Evolutionary conservation across 257 asterid genomes (phyloP), one percentile per base, ranked within the genome.

Genomic region (Dorcoceras hygrometricum): DNA sequence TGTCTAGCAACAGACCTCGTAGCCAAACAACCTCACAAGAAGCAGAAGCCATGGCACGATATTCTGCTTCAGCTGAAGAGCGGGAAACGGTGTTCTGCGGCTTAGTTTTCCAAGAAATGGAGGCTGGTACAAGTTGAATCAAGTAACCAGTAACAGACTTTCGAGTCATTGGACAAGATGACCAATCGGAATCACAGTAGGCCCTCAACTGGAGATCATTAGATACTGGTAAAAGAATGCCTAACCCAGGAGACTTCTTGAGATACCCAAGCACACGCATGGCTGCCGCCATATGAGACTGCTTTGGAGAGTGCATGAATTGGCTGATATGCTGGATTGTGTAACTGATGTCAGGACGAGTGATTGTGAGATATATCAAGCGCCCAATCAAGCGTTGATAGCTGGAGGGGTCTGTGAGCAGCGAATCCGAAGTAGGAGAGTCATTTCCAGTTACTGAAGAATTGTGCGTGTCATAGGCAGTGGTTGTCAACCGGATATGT

Each of bases 371-470:
- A 56, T 67, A 67, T 0, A 67, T 0, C 5, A 31, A 18, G 0
- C 23, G 50, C 0, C 71, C 71, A 54, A 67, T 10, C 2, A 67
- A 12, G 0, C 29, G 32, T 3, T 48, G 11, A 67, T 56, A 67
- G 0, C 29, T 0, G 11, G 23, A n/a, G 5, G 5, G 8, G 4
- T 2, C 0, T 3, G 3, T 3, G 19, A 53, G n/a, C n/a, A n/a
- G n/a, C 0, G 54, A 20, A 55, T 67, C 14, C n/a, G n/a, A n/a
- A 5, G 2, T 0, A 2, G 16, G 0, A 36, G 0, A 1, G 3
- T 0, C 18, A 36, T 14, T 0, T 1, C n/a, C n/a, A n/a, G 1
- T 1, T 0, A 1, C 3, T 0, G 0, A 0, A 0, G 9, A 2
- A 4, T 1, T 10, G 0, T 0, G 2, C 1, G 0, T 36, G 5